A percentile compares a stretch with the other conserved stretches of the same genome.
These are phyloP conservation scores for Vitis riparia DNA, from an alignment of 164 flowering plant species.

Conservation along the genomic window DNA sequence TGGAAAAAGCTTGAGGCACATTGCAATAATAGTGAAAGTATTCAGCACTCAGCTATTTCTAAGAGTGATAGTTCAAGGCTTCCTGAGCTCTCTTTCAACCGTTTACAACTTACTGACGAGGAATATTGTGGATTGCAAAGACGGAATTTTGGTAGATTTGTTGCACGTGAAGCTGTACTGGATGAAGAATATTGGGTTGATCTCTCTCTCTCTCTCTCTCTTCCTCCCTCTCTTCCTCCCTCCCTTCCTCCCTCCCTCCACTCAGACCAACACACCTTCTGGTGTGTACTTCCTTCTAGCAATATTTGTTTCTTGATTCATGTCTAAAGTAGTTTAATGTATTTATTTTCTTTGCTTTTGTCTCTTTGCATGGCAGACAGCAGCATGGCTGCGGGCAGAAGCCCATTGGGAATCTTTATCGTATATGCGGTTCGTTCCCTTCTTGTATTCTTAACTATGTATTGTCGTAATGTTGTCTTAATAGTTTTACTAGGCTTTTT, in stretches of 20 bases:
- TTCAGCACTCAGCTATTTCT: constrained; percentile 34
- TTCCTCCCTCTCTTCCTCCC: no score
- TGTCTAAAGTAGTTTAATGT: constrained; percentile 8
- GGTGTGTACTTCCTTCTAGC: background rate
- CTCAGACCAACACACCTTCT: background rate
- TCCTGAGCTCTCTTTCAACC: constrained; percentile 54
- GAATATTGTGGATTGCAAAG: constrained; percentile 36
- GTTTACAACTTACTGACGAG: constrained; percentile 49
- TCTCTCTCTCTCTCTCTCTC: constrained; percentile 1
- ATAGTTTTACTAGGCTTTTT: no score
- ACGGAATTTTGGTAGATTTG: constrained; percentile 46
- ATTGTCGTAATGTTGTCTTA: background rate
- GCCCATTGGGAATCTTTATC: constrained; percentile 62
- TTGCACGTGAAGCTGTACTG: constrained; percentile 62
- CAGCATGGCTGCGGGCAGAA: constrained; percentile 78
- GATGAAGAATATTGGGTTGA: constrained; percentile 77
- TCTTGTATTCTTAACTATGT: background rate
- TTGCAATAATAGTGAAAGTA: constrained; percentile 36
- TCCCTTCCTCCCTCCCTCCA: no score
- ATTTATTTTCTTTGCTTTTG: constrained; percentile 18
- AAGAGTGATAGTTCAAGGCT: constrained; percentile 32
- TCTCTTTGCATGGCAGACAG: constrained; percentile 47
- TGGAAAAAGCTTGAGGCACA: constrained; percentile 42
- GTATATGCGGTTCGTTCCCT: constrained; percentile 50
- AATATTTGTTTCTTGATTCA: background rate